phyloP scores from a whole-genome alignment of 2,329 filamentous ascomycete species.

The Exserohilum rostratum region DNA sequence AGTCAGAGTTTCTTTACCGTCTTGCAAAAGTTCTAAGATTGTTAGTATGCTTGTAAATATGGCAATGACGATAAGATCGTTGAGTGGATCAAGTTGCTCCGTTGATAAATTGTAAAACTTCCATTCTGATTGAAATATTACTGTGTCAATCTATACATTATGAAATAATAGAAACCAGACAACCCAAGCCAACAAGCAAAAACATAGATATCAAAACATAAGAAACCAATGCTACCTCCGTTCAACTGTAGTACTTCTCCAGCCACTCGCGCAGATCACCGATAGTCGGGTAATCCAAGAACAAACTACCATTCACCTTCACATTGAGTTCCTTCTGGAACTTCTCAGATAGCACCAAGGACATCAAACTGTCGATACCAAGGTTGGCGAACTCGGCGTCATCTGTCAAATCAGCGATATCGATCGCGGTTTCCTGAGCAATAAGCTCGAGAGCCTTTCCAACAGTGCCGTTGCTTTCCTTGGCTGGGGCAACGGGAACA shows the following conservation, averaged over 20 bases:
- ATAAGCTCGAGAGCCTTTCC: slow-evolving; percentile 23
- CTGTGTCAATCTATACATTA: no score
- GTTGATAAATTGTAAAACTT: no score
- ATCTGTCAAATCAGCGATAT: slow-evolving; percentile 23
- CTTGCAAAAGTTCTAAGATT: no score
- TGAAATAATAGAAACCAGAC: no score
- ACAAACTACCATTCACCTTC: slow-evolving; percentile 21
- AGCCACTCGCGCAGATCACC: slow-evolving; percentile 26
- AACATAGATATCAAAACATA: neutral
- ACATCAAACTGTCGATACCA: slow-evolving; percentile 38
- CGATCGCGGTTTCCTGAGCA: slow-evolving; percentile 26
- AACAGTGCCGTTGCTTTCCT: slow-evolving; percentile 1
- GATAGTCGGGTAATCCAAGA: slow-evolving; percentile 34
- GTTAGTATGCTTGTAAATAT: no score
- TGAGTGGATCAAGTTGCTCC: no score
- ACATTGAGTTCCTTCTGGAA: slow-evolving; percentile 29
- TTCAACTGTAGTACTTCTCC: slow-evolving; percentile 21
- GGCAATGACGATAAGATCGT: no score
- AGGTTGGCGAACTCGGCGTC: slow-evolving; percentile 30
- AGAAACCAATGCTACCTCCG: neutral
- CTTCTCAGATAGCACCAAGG: slow-evolving; percentile 28
- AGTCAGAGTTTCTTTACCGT: no score
- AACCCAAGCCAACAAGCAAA: no score
- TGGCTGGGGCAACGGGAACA: neutral
- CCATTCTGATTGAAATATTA: no score